Evolutionary conservation across 106 monocot species (phyloP).

Genomic region (Acanthochlamys bracteata): DNA sequence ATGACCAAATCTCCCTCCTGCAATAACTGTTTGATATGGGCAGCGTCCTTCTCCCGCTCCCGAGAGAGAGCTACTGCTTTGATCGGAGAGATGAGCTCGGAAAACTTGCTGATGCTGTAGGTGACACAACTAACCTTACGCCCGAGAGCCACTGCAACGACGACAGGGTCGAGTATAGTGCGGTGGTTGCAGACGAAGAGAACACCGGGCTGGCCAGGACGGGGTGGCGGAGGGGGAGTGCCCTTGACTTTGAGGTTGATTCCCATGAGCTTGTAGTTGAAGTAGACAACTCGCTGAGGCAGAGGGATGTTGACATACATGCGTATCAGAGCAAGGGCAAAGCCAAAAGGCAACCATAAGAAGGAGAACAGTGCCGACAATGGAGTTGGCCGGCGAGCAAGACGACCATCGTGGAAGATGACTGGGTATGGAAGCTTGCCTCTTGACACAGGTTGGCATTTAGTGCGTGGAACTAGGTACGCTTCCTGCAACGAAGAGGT

Average conservation of each 20-base stretch:
- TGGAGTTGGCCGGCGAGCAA: conserved; percentile 26
- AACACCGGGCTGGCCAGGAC: conserved; percentile 25
- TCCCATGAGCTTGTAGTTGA: conserved; percentile 36
- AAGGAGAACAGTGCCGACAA: conserved; percentile 27
- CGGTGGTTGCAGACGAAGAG: conserved; percentile 49
- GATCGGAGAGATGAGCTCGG: conserved; percentile 12
- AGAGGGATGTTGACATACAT: conserved; percentile 32
- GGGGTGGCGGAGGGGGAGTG: conserved; percentile 25
- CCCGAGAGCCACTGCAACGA: conserved; percentile 32
- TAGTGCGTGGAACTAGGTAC: conserved; percentile 16
- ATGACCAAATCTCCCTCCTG: conserved; percentile 9
- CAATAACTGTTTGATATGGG: conserved; percentile 7
- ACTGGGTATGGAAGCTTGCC: conserved; percentile 19
- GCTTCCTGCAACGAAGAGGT: conserved; percentile 33
- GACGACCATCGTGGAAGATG: conserved; percentile 38
- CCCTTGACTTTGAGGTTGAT: conserved; percentile 31
- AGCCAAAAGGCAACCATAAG: conserved; percentile 31
- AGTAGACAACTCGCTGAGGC: conserved; percentile 23
- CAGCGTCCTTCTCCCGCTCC: conserved; percentile 8
- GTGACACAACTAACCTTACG: conserved; percentile 43
- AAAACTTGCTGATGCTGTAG: conserved; percentile 42
- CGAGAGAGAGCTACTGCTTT: conserved; percentile 10
- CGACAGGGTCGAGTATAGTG: conserved; percentile 34
- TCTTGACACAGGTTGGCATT: conserved; percentile 14
- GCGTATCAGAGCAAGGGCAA: conserved; percentile 19